Conservation (phyloP, 2,329 filamentous ascomycete species). For the Alternaria sp. region DNA sequence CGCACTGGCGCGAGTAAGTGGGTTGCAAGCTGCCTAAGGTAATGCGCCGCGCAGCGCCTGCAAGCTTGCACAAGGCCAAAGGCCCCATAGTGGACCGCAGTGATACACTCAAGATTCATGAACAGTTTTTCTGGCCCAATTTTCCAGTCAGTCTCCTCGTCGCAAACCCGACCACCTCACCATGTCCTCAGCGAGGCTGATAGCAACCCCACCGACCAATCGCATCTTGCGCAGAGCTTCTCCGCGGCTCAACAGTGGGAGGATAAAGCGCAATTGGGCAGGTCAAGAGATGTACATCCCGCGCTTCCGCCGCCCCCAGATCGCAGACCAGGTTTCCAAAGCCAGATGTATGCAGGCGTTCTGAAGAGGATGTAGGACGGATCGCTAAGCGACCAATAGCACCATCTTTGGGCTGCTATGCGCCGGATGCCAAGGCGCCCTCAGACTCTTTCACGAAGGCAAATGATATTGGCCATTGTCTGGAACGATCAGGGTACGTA, state of each 20-base stretch:
- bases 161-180: background rate
- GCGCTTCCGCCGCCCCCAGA: slow-evolving; percentile 13
- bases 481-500: slow-evolving; percentile 3
- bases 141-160: background rate
- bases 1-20: slow-evolving; percentile 6
- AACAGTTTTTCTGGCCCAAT: background rate
- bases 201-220: background rate
- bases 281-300: slow-evolving; percentile 18
- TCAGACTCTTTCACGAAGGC: background rate
- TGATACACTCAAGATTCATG: slow-evolving; percentile 4
- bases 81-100: slow-evolving; percentile 12
- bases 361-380: slow-evolving; percentile 3
- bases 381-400: slow-evolving; percentile 15
- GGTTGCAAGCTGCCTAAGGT: background rate
- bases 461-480: slow-evolving; percentile 5
- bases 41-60: slow-evolving; percentile 5
- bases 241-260: slow-evolving; percentile 13
- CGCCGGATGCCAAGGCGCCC: background rate
- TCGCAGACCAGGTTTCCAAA: slow-evolving; percentile 19
- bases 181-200: background rate
- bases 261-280: slow-evolving; percentile 2
- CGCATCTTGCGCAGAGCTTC: background rate
- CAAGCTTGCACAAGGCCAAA: slow-evolving; percentile 9
- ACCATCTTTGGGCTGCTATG: slow-evolving; percentile 1
- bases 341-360: slow-evolving; percentile 5